Percentiles rank a stretch among this genome's conserved stretches.
Conservation (phyloP, 192 early-diverging fungal genomes). For the Linderina pennispora region DNA sequence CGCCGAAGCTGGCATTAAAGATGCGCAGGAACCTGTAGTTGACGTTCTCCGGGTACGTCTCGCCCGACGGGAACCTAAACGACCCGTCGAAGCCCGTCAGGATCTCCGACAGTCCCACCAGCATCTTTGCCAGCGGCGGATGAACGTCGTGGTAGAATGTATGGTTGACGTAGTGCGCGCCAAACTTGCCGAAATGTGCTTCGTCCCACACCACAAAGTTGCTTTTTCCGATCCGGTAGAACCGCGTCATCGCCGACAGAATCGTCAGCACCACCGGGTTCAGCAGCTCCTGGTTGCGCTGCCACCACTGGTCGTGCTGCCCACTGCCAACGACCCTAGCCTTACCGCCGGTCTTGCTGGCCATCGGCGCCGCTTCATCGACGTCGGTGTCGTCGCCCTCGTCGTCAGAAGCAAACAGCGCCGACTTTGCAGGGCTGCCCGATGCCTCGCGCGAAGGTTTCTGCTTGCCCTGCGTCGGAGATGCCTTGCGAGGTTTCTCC, state of each 20-base stretch:
- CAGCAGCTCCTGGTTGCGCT: neutral
- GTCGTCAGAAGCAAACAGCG: slow-evolving; percentile 16
- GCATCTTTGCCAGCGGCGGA: slow-evolving; percentile 96
- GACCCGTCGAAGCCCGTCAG: slow-evolving; percentile 82
- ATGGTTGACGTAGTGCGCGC: slow-evolving; percentile 83
- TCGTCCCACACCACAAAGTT: slow-evolving; percentile 69
- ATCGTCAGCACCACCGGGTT: slow-evolving; percentile 15
- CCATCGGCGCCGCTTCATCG: neutral
- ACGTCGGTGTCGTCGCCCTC: neutral
- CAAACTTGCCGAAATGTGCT: slow-evolving; percentile 74
- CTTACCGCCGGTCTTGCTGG: no score
- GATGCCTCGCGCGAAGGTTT: no score
- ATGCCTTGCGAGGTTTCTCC: no score
- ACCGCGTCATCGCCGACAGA: slow-evolving; percentile 20
- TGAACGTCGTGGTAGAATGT: slow-evolving; percentile 99
- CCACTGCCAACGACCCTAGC: no score
- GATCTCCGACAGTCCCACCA: slow-evolving; percentile 77
- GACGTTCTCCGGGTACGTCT: slow-evolving; percentile 70
- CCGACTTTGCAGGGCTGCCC: neutral
- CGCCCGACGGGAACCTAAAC: slow-evolving; percentile 78
- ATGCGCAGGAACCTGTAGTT: slow-evolving; percentile 87
- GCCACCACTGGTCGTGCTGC: neutral
- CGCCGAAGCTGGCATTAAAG: slow-evolving; percentile 85
- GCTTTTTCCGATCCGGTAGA: slow-evolving; percentile 23
- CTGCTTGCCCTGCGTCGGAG: no score